Percentiles rank a stretch among this genome's conserved stretches.
These are phyloP conservation scores for Quercus glauca DNA, from an alignment of 306 rosid genomes.

Conservation along the genomic window DNA sequence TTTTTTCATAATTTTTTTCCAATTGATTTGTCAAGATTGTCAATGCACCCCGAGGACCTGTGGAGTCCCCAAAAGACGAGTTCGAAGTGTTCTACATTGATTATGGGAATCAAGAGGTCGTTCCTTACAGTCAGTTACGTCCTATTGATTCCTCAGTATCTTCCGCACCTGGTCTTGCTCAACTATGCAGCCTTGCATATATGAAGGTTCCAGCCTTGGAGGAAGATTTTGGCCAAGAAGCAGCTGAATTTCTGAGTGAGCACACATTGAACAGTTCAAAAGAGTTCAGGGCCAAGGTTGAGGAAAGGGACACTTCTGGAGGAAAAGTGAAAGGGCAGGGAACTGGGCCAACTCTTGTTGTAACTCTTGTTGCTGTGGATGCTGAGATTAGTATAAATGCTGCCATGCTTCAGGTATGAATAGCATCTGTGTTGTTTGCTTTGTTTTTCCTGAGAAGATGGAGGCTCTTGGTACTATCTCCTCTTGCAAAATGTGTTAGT, in stretches of 20 bases:
- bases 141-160: constrained; percentile 83
- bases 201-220: constrained; percentile 79
- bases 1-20: constrained; percentile 12
- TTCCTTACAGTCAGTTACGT: constrained; percentile 65
- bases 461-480: not conserved
- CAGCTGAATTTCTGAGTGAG: constrained; percentile 79
- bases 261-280: constrained; percentile 53
- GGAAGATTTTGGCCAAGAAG: constrained; percentile 92
- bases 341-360: constrained; percentile 68
- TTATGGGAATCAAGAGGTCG: constrained; percentile 90
- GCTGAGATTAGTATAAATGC: constrained; percentile 86
- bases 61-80: constrained; percentile 65
- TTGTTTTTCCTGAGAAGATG: not conserved
- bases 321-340: constrained; percentile 95
- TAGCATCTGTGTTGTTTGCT: not conserved
- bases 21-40: constrained; percentile 57
- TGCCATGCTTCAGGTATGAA: constrained; percentile 80
- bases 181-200: constrained; percentile 86
- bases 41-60: constrained; percentile 84
- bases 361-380: constrained; percentile 83
- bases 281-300: constrained; percentile 85
- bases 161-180: constrained; percentile 85
- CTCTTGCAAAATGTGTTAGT: not conserved
- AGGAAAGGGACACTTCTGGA: constrained; percentile 80
- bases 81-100: constrained; percentile 94